phyloP scores from a whole-genome alignment of 2,329 filamentous ascomycete species.

The Bipolaris oryzae region DNA sequence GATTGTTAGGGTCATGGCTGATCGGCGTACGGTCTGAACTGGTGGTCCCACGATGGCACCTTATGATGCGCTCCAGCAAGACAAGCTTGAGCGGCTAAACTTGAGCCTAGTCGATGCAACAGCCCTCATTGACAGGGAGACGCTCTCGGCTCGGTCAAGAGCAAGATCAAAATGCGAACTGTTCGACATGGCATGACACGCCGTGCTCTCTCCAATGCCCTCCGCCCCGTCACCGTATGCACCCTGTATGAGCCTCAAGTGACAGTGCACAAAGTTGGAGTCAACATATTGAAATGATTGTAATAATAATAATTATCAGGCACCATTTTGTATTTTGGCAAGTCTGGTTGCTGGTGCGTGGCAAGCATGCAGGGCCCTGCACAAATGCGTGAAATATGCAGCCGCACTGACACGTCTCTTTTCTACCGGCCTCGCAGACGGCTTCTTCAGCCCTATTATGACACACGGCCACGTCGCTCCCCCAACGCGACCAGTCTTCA shows the following conservation, averaged over 20 bases:
- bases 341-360: constrained; percentile 17
- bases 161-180: not conserved
- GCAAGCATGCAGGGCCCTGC: constrained; percentile 25
- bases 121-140: constrained; percentile 1
- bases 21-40: constrained; percentile 82
- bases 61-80: not conserved
- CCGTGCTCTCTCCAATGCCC: not conserved
- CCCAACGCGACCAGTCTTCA: constrained; percentile 11
- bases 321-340: constrained; percentile 6
- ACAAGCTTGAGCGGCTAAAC: not conserved
- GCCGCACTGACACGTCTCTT: constrained; percentile 29
- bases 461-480: constrained; percentile 9
- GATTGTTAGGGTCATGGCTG: constrained; percentile 94
- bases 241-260: not conserved
- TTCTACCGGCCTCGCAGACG: constrained; percentile 23
- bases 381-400: constrained; percentile 22
- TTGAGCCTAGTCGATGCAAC: not conserved
- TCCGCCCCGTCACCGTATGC: not conserved
- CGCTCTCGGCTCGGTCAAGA: not conserved
- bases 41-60: constrained; percentile 3
- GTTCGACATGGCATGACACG: not conserved
- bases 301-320: constrained; percentile 9
- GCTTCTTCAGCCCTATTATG: constrained; percentile 24
- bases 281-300: constrained; percentile 1
- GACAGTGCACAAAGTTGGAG: not conserved